Evolutionary conservation across 225 moss, liverwort and hornwort species (phyloP).

Genomic region (Straminergon stramineum): DNA sequence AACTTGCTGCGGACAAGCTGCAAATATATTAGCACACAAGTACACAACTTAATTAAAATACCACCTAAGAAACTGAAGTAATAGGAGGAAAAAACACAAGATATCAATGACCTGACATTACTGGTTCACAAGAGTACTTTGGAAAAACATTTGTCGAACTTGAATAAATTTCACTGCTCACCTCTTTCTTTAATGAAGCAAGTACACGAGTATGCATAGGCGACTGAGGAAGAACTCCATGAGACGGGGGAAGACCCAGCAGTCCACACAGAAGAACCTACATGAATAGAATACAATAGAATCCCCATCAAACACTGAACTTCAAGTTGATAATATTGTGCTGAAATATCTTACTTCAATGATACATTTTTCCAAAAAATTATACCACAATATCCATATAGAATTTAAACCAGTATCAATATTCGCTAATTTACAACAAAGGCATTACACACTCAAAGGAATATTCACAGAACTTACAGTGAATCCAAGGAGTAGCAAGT

Average conservation of each 20-base stretch:
- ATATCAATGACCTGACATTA: not conserved
- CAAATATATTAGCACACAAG: not conserved
- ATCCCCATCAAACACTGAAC: not conserved
- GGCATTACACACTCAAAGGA: not conserved
- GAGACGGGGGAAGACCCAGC: slow-evolving; percentile 79
- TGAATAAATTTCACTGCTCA: not conserved
- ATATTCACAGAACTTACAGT: slow-evolving; percentile 16
- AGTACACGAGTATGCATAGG: slow-evolving; percentile 78
- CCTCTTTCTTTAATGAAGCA: slow-evolving; percentile 69
- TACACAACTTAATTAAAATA: not conserved
- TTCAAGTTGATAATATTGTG: not conserved
- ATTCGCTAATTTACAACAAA: not conserved
- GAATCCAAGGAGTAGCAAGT: slow-evolving; percentile 56
- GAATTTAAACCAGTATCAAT: not conserved
- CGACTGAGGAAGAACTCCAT: slow-evolving; percentile 84
- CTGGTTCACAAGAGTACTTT: not conserved
- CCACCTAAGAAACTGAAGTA: not conserved
- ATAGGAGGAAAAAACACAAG: not conserved
- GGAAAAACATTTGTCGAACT: not conserved
- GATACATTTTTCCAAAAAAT: not conserved
- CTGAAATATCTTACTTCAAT: not conserved
- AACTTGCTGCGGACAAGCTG: slow-evolving; percentile 60
- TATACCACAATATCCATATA: not conserved
- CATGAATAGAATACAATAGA: not conserved
- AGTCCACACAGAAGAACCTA: slow-evolving; percentile 74